Conservation (phyloP, 2,329 filamentous ascomycete species). For the Venturia aucupariae region DNA sequence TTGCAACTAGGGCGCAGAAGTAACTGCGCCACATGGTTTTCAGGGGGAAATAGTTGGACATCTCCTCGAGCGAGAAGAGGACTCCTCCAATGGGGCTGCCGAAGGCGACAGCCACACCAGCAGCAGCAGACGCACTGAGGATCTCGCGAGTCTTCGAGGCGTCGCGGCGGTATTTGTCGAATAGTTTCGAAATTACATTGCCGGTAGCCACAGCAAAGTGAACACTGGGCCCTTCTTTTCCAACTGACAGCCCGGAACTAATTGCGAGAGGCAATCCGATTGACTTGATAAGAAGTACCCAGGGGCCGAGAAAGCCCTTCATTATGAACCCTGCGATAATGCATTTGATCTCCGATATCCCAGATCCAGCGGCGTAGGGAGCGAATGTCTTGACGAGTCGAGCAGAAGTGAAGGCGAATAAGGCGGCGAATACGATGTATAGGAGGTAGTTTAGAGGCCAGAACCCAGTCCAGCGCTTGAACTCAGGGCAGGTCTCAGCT, state of each 20-base stretch:
- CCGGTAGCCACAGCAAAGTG: constrained; percentile 97
- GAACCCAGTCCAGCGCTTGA: constrained; percentile 80
- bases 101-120: constrained; percentile 92
- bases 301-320: constrained; percentile 91
- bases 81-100: constrained; percentile 96
- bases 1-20: constrained; percentile 93
- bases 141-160: constrained; percentile 94
- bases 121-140: constrained; percentile 85
- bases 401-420: constrained; percentile 76
- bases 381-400: constrained; percentile 83
- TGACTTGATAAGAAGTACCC: constrained; percentile 90
- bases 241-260: constrained; percentile 85
- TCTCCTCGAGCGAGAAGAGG: constrained; percentile 84
- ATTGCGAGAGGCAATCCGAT: constrained; percentile 85
- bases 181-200: constrained; percentile 89
- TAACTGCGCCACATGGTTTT: constrained; percentile 98
- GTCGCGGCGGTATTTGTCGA: constrained; percentile 84
- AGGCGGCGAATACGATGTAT: constrained; percentile 75
- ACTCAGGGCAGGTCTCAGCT: constrained; percentile 78
- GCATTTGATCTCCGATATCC: constrained; percentile 98
- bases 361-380: constrained; percentile 90
- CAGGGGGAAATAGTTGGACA: constrained; percentile 91
- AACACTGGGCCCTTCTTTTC: constrained; percentile 97
- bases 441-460: constrained; percentile 73
- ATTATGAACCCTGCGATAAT: constrained; percentile 98